Percentiles rank a stretch among this genome's conserved stretches.
phyloP scores from a whole-genome alignment of 495 filamentous ascomycete species.

The Friedmanniomyces simplex region DNA sequence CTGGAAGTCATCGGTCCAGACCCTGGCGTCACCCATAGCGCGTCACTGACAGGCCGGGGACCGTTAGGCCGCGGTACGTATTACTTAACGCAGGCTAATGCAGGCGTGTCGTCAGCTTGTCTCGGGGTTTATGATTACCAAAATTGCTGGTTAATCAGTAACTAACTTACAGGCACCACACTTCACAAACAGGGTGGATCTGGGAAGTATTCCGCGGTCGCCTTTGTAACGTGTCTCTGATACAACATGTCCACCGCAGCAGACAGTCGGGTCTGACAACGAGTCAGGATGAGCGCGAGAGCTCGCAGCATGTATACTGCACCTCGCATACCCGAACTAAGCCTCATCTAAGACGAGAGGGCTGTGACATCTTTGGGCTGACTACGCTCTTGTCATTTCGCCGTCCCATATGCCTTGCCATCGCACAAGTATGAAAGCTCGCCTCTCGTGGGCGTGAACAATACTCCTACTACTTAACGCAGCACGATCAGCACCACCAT shows the following conservation, averaged over 20 bases:
- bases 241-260: no score
- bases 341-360: background rate
- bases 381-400: background rate
- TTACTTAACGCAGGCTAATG: background rate
- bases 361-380: background rate
- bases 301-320: no score
- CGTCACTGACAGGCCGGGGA: background rate
- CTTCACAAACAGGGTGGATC: no score
- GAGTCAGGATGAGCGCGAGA: no score
- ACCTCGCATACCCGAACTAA: background rate
- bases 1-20: background rate
- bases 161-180: no score
- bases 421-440: background rate
- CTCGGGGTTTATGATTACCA: no score
- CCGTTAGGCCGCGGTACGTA: background rate
- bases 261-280: no score
- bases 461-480: background rate
- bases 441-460: background rate
- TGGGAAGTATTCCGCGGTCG: no score
- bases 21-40: background rate
- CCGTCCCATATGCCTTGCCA: no score
- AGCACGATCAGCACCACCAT: slow-evolving; percentile 1
- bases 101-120: background rate
- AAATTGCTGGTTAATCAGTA: no score
- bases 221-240: no score